Evolutionary conservation across 73 alveolate genomes (phyloP), one percentile per base, ranked within the genome.

Genomic region (Tetrahymena thermophila): DNA sequence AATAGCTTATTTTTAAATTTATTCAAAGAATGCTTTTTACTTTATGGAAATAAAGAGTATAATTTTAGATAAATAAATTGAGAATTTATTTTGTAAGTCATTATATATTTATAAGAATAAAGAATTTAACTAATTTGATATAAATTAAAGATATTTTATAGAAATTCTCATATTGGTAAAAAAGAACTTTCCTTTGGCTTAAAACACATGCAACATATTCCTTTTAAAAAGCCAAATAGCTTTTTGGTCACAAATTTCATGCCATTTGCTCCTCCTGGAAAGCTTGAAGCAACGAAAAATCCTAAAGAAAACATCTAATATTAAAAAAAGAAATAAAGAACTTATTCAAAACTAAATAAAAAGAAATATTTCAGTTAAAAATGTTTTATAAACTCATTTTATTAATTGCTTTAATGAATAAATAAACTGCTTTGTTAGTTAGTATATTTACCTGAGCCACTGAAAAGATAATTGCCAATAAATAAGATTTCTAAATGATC

Each of bases 201-300:
- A 34, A 93, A 71, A 8, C 89, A 93, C 44, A 93, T 50, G 28
- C 50, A 93, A n/a, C 44, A 38, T 23, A 93, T 0, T 43, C 84
- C 83, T 38, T 93, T 93, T n/a, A 37, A 14, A n/a, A 93, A 37
- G 34, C 85, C 43, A 35, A 95, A 94, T 89, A 95, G 25, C 94
- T 95, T 55, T 95, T 56, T 95, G 15, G 93, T 89, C 23, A 95
- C 94, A 34, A 95, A 89, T 84, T 95, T 95, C 97, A 95, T 95
- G 17, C 97, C 97, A 35, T 94, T 95, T 31, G 94, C 50, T 21
- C 97, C 97, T 7, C 94, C 97, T 85, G 97, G 97, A 85, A 95
- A 95, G 71, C 95, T 85, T 17, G 95, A 95, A 10, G 95, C 95
- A 35, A 95, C 93, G 14, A 95, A 55, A 93, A 94, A 95, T 19